phyloP scores from a whole-genome alignment of 257 asterid genomes.

The Solanum rostratum region DNA sequence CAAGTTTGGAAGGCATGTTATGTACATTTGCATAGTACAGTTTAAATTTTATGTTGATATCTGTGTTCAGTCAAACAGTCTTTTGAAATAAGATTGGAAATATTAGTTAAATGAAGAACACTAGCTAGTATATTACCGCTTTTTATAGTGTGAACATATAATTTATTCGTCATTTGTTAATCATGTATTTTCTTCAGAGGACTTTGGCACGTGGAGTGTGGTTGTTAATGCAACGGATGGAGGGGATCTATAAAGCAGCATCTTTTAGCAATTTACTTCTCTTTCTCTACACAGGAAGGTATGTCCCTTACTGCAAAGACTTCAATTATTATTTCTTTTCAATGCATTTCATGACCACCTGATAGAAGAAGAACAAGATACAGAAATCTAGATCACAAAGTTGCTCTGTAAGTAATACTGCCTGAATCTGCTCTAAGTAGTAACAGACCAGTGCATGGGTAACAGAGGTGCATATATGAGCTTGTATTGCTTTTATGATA shows the following conservation, averaged over 20 bases:
- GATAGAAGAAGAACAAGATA: neutral
- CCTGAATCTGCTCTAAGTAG: neutral
- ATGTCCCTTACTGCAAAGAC: neutral
- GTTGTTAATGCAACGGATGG: conserved; percentile 70
- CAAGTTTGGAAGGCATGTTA: neutral
- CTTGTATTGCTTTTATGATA: neutral
- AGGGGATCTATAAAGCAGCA: conserved; percentile 86
- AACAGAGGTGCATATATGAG: neutral
- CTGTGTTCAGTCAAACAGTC: neutral
- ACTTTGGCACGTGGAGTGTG: conserved; percentile 72
- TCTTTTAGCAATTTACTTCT: conserved; percentile 83
- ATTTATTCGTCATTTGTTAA: neutral
- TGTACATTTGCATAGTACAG: neutral
- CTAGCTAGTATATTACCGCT: neutral
- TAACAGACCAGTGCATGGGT: neutral
- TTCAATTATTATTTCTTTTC: neutral
- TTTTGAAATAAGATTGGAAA: neutral
- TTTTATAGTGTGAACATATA: neutral
- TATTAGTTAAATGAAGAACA: neutral
- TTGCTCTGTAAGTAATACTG: neutral
- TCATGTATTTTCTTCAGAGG: conserved; percentile 32
- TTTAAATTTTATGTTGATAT: neutral
- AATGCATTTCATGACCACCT: neutral
- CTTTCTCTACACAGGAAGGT: conserved; percentile 93
- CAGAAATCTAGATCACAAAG: neutral